Base-by-base conservation (phyloP, 1,284 basidiomycete genomes). In the Puccinia brachypodii region DNA sequence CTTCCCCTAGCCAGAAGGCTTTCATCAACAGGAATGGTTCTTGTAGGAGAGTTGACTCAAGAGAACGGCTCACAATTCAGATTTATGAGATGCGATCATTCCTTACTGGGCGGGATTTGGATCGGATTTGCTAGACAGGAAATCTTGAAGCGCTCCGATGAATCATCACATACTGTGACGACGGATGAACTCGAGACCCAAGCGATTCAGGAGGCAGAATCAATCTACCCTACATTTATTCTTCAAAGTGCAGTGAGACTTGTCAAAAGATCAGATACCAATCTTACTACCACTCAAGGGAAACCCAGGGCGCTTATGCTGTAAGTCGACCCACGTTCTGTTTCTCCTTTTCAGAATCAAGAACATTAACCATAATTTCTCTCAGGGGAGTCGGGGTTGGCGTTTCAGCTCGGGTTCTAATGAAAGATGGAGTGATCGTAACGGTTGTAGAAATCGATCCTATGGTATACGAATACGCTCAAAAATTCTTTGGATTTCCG, bases 71-170 rank as follows among this genome's bases (percentile, higher is more conserved):
- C 69, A 28, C 90, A 91, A 9, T 89, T 93, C 83, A 89, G 95
- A 64, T 96, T 92, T 85, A 88, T 98, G 56, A 90, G 95, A 19
- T 94, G 92, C 40, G 93, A 94, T 66, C 94, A 96, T 86, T 94
- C 93, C 2, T 88, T 97, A 28, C 88, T 98, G 3, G 95, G 95
- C 1, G 95, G 95, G 2, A 90, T 93, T 66, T 97, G 95, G 95
- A 90, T 91, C 31, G 90, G 89, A 19, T 68, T 80, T 0, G 82
- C 83, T 16, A 40, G 74, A 44, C 31, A 68, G 1, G 58, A 81
- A 33, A 47, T 82, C 31, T 22, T 86, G 88, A 44, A 88, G 8
- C 62, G 42, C 40, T 40, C 56, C 0, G 25, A 38, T 25, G 25
- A 50, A 66, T 50, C 50, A 31, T 40, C 53, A 14, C 44, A 11